Evolutionary conservation across 1,139 yeast species (phyloP), one percentile per base, ranked within the genome.

Genomic region (Taphrina wiesneri): DNA sequence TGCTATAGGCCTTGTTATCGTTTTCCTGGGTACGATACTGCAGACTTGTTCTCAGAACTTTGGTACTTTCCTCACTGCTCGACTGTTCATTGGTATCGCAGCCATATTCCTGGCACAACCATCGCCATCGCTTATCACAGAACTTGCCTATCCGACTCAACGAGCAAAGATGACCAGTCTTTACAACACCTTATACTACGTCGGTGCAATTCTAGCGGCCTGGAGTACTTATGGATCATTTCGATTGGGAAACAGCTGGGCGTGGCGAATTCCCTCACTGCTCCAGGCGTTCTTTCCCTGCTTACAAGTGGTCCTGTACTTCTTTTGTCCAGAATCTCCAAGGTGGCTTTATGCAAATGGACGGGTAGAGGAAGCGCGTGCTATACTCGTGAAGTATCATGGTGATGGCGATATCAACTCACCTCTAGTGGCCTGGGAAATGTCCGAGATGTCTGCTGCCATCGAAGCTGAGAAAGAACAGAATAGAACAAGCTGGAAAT

Each of bases 271-370:
- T 34, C 70, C 70, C 11, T 45, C 60, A 13, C 32, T 66, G 45
- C 79, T 54, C 82, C 82, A 73, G 79, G 77, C 51, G 71, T 74
- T 36, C 73, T 78, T 71, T 34, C 82, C 84, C 17, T 17, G 75
- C 4, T n/a, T 78, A 26, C 81, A 77, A 69, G 47, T 71, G 17
- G 15, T 68, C 62, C 61, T 70, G 28, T 69, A 72, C 21, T 69
- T 62, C 56, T 70, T 74, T 72, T 78, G 79, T 68, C 82, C 83
- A 9, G 92, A 87, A 73, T 85, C 90, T 15, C 91, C 93, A 69
- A 83, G 92, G 79, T 87, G 88, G 88, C 80, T 87, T 70, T 77
- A 86, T 70, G 79, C 86, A 26, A 79, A 81, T 67, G 83, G 81
- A 63, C 79, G 83, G 70, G 76, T 77, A 67, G 80, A 81, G 54